Evolutionary conservation across 129 eudicot species (phyloP).

Genomic region (Escallonia herrerae): DNA sequence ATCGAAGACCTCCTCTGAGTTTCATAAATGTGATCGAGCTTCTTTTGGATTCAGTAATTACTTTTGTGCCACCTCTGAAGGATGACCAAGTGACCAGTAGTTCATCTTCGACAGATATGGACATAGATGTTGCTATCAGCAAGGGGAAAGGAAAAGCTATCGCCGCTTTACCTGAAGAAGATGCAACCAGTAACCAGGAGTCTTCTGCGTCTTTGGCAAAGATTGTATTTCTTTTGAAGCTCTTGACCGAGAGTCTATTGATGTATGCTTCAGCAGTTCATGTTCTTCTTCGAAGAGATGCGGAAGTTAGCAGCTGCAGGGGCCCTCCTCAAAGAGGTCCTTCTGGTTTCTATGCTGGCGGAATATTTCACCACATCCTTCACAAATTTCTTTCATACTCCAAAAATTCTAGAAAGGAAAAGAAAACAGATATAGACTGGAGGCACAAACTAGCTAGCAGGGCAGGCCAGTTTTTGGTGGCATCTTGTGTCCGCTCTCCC

Average conservation of each 20-base stretch:
- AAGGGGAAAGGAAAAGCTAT: conserved; percentile 92
- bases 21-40: conserved; percentile 71
- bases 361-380: conserved; percentile 80
- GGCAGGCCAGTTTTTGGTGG: conserved; percentile 81
- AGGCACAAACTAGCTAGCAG: conserved; percentile 74
- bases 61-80: conserved; percentile 59
- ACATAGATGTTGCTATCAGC: conserved; percentile 53
- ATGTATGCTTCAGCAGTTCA: conserved; percentile 83
- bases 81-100: conserved; percentile 35
- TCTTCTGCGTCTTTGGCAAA: conserved; percentile 74
- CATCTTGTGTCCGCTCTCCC: conserved; percentile 90
- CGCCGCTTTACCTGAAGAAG: conserved; percentile 48
- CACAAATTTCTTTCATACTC: conserved; percentile 69
- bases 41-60: conserved; percentile 59
- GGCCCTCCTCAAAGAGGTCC: conserved; percentile 31
- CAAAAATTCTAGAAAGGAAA: conserved; percentile 48
- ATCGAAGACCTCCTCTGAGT: conserved; percentile 81
- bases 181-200: conserved; percentile 48
- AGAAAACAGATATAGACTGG: conserved; percentile 85
- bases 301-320: conserved; percentile 61
- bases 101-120: conserved; percentile 66
- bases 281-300: conserved; percentile 79
- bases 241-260: conserved; percentile 71
- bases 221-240: conserved; percentile 79
- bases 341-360: conserved; percentile 32